Percentiles rank a stretch among this genome's conserved stretches.
These are phyloP conservation scores for Xeromyces bisporus DNA, from an alignment of 495 filamentous ascomycete genomes.

Conservation along the genomic window DNA sequence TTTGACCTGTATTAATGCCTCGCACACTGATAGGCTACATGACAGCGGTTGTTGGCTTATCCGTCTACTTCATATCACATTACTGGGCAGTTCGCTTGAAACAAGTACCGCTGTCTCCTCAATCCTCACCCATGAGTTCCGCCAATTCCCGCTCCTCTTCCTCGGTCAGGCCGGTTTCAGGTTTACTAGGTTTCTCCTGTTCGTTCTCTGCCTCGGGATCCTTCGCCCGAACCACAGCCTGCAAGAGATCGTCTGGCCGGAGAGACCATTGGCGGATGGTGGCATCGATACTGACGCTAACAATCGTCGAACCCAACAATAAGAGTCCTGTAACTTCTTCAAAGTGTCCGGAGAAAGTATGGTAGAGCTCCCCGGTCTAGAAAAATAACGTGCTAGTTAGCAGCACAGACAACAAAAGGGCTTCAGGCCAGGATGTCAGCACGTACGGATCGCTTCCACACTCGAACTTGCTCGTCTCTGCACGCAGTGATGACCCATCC, in stretches of 20 bases:
- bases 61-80: no score
- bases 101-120: no score
- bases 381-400: constrained; percentile 5
- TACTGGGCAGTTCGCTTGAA: no score
- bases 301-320: constrained; percentile 42
- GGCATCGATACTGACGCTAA: constrained; percentile 75
- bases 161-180: constrained; percentile 42
- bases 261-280: constrained; percentile 75
- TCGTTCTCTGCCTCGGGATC: constrained; percentile 33
- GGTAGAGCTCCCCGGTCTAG: constrained; percentile 53
- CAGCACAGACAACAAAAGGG: neutral
- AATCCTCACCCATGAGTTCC: constrained; percentile 68
- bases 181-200: constrained; percentile 23
- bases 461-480: constrained; percentile 74
- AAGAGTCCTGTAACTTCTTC: constrained; percentile 78
- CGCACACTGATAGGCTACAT: no score
- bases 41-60: no score
- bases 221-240: constrained; percentile 39
- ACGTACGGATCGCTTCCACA: constrained; percentile 60
- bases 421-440: no score
- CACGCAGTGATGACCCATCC: constrained; percentile 85
- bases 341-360: constrained; percentile 69
- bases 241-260: constrained; percentile 42
- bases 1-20: no score
- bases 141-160: constrained; percentile 81